A percentile compares a stretch with the other conserved stretches of the same genome.
Evolutionary conservation across 139 green algal genomes (phyloP).

Genomic region (Coccomyxa sp.): DNA sequence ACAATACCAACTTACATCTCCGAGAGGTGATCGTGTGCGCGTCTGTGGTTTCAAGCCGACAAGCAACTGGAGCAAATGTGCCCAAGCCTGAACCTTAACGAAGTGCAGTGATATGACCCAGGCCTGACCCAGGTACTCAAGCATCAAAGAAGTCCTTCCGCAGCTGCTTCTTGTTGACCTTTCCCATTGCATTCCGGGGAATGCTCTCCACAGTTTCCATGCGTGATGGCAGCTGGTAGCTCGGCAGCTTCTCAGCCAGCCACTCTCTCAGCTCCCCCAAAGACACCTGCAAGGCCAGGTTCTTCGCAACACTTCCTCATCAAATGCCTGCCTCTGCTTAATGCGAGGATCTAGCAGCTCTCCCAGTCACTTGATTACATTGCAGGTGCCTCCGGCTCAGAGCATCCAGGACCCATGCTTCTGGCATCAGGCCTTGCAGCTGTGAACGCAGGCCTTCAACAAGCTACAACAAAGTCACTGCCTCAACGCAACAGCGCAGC

Average conservation of each 20-base stretch:
- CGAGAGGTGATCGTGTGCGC: no score
- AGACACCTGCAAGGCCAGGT: conserved; percentile 2
- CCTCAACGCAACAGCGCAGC: background rate
- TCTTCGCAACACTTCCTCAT: background rate
- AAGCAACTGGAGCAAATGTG: no score
- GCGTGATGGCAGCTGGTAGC: conserved; percentile 64
- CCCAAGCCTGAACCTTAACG: no score
- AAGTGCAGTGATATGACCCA: no score
- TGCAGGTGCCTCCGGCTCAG: background rate
- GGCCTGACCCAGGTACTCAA: no score
- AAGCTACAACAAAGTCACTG: background rate
- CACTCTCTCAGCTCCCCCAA: conserved; percentile 26
- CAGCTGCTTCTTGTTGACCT: conserved; percentile 91
- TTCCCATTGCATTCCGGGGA: conserved; percentile 95
- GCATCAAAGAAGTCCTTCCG: conserved; percentile 20
- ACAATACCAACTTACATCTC: no score
- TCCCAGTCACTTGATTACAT: background rate
- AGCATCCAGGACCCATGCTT: background rate
- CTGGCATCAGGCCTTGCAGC: background rate
- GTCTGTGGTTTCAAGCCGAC: no score
- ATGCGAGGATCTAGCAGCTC: background rate
- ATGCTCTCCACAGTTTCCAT: conserved; percentile 60
- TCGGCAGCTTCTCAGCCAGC: conserved; percentile 41
- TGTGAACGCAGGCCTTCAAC: background rate
- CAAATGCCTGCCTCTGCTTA: background rate